Evolutionary conservation across 164 flowering plant species (phyloP).

Genomic region (Aristolochia fimbriata): DNA sequence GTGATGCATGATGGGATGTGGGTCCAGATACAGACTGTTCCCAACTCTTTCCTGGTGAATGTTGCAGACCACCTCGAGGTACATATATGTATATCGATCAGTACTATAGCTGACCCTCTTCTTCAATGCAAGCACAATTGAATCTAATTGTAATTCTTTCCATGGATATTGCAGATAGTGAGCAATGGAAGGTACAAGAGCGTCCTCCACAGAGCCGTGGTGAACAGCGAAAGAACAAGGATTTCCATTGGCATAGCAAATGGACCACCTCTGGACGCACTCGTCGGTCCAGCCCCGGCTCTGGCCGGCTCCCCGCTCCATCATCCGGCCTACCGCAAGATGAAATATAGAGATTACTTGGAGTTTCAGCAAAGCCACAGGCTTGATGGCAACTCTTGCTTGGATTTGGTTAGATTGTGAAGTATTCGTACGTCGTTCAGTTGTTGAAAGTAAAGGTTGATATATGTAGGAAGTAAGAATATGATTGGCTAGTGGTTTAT

Average conservation of each 20-base stretch:
- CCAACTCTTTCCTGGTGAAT: slow-evolving; percentile 31
- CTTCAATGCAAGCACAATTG: too few relatives aligned
- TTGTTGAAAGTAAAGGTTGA: too few relatives aligned
- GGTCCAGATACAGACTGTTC: slow-evolving; percentile 30
- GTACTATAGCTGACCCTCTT: neutral
- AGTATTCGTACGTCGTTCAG: too few relatives aligned
- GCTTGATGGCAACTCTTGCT: neutral
- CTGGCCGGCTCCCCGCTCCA: too few relatives aligned
- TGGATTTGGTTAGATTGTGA: neutral
- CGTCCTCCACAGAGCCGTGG: neutral
- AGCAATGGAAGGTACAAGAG: slow-evolving; percentile 4
- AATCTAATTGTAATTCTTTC: neutral
- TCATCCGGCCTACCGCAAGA: neutral
- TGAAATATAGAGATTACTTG: neutral
- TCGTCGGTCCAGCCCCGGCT: too few relatives aligned
- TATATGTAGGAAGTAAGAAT: too few relatives aligned
- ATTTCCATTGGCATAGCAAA: neutral
- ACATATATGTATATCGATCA: neutral
- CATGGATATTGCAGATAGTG: neutral
- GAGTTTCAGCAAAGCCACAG: neutral
- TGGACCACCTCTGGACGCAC: too few relatives aligned
- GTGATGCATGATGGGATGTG: slow-evolving; percentile 33
- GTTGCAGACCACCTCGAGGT: slow-evolving; percentile 53
- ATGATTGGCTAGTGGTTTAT: too few relatives aligned
- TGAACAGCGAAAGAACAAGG: neutral